These are phyloP conservation scores for Torulaspora franciscae DNA, from an alignment of 805 yeast genomes.

Conservation along the genomic window DNA sequence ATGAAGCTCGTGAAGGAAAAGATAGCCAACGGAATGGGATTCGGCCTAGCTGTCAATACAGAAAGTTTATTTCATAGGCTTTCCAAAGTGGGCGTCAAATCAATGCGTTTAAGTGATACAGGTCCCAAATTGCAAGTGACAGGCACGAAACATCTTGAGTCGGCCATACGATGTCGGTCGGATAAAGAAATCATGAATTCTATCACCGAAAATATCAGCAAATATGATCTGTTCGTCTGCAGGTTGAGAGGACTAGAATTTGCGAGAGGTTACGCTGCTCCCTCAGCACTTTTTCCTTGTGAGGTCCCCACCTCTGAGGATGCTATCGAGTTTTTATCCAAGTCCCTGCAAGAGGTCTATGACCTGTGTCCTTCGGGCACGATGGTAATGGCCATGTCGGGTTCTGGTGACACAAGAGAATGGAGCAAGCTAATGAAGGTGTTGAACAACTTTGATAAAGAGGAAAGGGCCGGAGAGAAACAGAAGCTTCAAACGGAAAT, in stretches of 20 bases:
- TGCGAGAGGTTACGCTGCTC: conserved; percentile 36
- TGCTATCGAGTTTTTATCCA: conserved; percentile 37
- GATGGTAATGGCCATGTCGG: conserved; percentile 55
- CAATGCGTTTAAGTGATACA: conserved; percentile 37
- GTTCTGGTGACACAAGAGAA: conserved; percentile 54
- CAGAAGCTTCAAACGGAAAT: conserved; percentile 44
- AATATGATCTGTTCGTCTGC: conserved; percentile 48
- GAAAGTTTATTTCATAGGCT: conserved; percentile 42
- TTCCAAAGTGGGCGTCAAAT: conserved; percentile 27
- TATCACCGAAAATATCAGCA: conserved; percentile 36
- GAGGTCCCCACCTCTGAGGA: conserved; percentile 9
- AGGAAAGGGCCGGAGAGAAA: conserved; percentile 40
- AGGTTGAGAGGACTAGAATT: conserved; percentile 57
- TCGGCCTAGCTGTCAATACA: conserved; percentile 50
- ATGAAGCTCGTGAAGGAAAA: conserved; percentile 70
- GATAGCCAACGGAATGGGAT: conserved; percentile 57
- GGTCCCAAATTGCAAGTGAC: conserved; percentile 21
- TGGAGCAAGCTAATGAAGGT: conserved; percentile 37
- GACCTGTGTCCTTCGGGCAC: conserved; percentile 53
- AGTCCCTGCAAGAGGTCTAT: conserved; percentile 47
- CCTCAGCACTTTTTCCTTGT: conserved; percentile 11
- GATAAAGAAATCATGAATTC: conserved; percentile 57
- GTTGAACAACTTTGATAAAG: conserved; percentile 43
- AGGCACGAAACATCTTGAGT: not conserved
- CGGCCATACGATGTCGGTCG: conserved; percentile 41